A percentile compares a stretch with the other conserved stretches of the same genome.
phyloP scores from a whole-genome alignment of 2,329 filamentous ascomycete genomes.

The Chaetomium olivaceum region DNA sequence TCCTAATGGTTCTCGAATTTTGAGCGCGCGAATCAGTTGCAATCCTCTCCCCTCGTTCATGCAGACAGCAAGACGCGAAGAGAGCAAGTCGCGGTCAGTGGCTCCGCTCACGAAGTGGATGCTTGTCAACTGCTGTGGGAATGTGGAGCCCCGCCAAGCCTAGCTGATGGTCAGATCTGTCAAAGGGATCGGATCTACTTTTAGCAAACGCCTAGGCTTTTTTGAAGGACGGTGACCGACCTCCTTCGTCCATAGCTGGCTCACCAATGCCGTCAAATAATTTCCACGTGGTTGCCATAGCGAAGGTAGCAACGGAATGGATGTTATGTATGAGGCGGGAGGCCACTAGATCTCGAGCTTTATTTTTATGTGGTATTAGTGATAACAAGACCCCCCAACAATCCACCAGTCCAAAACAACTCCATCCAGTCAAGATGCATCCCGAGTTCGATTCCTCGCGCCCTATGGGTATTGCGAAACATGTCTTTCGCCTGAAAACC shows the following conservation, averaged over 20 bases:
- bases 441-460: background rate
- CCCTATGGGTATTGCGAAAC: background rate
- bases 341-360: background rate
- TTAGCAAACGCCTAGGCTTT: background rate
- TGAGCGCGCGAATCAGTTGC: background rate
- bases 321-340: background rate
- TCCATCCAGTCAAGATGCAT: background rate
- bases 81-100: background rate
- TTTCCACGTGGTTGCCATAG: background rate
- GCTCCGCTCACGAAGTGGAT: slow-evolving; percentile 11
- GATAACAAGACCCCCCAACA: background rate
- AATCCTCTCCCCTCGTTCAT: background rate
- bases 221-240: background rate
- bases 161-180: background rate
- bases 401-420: background rate
- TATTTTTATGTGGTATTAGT: background rate
- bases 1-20: background rate
- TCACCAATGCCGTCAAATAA: background rate
- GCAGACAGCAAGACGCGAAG: background rate
- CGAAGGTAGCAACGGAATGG: background rate
- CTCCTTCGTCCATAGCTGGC: no score
- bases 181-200: background rate
- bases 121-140: background rate
- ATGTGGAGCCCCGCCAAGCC: background rate
- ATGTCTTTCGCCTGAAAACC: background rate